Evolutionary conservation across 2,329 filamentous ascomycete genomes (phyloP), one percentile per base, ranked within the genome.

Genomic region (Aureobasidium mangrovei): DNA sequence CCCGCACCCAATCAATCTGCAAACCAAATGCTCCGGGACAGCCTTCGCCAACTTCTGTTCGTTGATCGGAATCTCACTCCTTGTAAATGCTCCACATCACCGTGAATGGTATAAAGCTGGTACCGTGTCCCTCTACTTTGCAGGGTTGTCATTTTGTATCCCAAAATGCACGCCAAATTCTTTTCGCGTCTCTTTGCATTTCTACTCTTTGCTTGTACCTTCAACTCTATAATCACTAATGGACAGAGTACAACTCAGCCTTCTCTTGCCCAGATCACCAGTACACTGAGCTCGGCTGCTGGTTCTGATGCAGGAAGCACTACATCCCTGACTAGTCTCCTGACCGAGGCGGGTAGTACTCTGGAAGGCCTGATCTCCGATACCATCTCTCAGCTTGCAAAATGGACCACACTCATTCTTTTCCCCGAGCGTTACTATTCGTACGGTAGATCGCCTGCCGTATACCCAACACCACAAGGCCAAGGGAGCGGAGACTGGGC

Each of bases 401-500:
- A 8, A 47, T 47, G 45, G 45, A 38, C 45, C 2, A 47, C 45
- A 28, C 33, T 47, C 3, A 38, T 47, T 27, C 45, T 38, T 10
- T 47, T 38, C 39, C 62, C 60, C 9, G 62, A 65, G 53, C 53
- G 46, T 6, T 63, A 60, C 46, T 65, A 62, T 41, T 62, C 63
- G 9, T 66, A 66, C 60, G 63, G 64, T 32, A 55, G 61, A 27
- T 64, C 61, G 27, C 57, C 61, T 39, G 54, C 63, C 24, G 60
- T 63, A 9, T 65, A 65, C 46, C 63, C 63, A 28, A 60, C 59
- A 49, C 42, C 48, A 26, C 31, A 54, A 40, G 60, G 59, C n/a
- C 59, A 61, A 38, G 63, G 60, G n/a, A 32, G 35, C 12, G 60
- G 54, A 9, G 57, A 55, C 35, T 73, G 70, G 71, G 66, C 66